Conservation (phyloP, 805 yeast species). For the Teunomyces stri region DNA sequence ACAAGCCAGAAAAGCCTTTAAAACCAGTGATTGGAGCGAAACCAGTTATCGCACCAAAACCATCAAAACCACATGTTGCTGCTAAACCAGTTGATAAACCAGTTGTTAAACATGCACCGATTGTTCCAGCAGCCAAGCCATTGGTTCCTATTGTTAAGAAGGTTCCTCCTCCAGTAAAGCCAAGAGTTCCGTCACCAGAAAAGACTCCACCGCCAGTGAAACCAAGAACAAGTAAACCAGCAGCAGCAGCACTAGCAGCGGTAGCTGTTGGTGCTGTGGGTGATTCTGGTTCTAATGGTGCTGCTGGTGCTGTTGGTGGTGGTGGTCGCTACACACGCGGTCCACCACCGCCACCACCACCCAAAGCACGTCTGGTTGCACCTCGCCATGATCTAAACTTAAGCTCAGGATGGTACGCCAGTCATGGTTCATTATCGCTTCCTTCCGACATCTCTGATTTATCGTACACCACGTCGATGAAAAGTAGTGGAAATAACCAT, state of each 20-base stretch:
- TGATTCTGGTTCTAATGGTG: no score
- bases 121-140: not conserved
- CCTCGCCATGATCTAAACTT: conserved; percentile 41
- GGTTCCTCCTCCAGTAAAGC: conserved; percentile 30
- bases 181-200: conserved; percentile 19
- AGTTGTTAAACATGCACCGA: not conserved
- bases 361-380: conserved; percentile 16
- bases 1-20: not conserved
- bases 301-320: not conserved
- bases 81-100: not conserved
- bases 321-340: not conserved
- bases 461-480: conserved; percentile 26
- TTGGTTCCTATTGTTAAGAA: conserved; percentile 3
- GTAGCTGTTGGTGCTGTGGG: no score
- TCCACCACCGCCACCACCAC: not conserved
- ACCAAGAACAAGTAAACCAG: conserved; percentile 1
- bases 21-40: conserved; percentile 11
- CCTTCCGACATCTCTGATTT: conserved; percentile 40
- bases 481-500: conserved; percentile 9
- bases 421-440: conserved; percentile 22
- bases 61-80: not conserved
- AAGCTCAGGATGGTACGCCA: conserved; percentile 46
- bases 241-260: not conserved
- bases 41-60: conserved; percentile 3
- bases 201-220: conserved; percentile 27